Evolutionary conservation across 225 moss, liverwort and hornwort species (phyloP).

Genomic region (Pseudisothecium myosuroides): DNA sequence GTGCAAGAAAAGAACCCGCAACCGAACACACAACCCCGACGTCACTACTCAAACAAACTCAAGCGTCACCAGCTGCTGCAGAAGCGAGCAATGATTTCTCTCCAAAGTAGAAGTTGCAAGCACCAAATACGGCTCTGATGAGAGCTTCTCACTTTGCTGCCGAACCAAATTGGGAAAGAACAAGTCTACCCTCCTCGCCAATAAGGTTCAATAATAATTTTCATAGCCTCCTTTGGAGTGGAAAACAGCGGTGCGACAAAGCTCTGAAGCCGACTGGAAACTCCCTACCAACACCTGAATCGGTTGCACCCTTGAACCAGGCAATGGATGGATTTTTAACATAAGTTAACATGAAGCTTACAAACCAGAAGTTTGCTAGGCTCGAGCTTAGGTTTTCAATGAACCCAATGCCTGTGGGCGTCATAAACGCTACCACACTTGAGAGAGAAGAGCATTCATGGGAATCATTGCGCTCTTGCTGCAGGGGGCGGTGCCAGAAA

Average conservation of each 20-base stretch:
- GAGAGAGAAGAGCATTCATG: slow-evolving; percentile 2
- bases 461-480: not conserved
- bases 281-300: not conserved
- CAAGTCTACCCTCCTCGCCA: not conserved
- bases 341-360: not conserved
- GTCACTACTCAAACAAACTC: not conserved
- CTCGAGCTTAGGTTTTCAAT: not conserved
- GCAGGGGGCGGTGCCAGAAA: not conserved
- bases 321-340: not conserved
- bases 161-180: not conserved
- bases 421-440: slow-evolving; percentile 13
- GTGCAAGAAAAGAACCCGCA: not conserved
- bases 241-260: not conserved
- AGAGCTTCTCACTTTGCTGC: not conserved
- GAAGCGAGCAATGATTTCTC: not conserved
- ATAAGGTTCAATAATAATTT: not conserved
- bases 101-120: not conserved
- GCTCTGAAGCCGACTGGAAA: not conserved
- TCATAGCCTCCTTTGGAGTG: too few species aligned
- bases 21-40: not conserved
- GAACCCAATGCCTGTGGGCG: not conserved
- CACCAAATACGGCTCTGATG: not conserved
- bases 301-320: not conserved
- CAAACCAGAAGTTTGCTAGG: not conserved
- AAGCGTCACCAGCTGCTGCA: not conserved